phyloP scores from a whole-genome alignment of 1,284 basidiomycete species.

The Moesziomyces antarcticus region DNA sequence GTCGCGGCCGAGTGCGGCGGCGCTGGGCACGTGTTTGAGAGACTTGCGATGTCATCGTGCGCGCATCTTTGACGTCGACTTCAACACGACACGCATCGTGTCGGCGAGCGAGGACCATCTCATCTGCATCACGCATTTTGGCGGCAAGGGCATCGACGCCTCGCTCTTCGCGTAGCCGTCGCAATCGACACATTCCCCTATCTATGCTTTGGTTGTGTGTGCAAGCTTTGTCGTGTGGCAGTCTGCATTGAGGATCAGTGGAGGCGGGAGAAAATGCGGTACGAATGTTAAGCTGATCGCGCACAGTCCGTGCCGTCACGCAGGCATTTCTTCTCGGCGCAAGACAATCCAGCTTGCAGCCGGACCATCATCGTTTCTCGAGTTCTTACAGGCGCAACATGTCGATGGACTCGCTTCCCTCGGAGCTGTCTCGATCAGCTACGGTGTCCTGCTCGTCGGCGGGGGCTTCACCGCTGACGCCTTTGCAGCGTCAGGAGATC shows the following conservation, averaged over 20 bases:
- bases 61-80: conserved; percentile 51
- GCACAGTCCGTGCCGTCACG: not conserved
- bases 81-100: conserved; percentile 51
- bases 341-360: too few species aligned
- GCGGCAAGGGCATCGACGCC: conserved; percentile 35
- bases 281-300: not conserved
- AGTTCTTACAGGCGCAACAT: not conserved
- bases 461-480: not conserved
- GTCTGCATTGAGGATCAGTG: too few species aligned
- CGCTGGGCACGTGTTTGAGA: conserved; percentile 16
- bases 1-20: not conserved
- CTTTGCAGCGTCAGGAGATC: conserved; percentile 8
- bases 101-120: conserved; percentile 51
- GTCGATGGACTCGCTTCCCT: conserved; percentile 12
- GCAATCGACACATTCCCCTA: not conserved
- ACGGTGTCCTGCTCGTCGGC: not conserved
- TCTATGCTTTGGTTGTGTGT: not conserved
- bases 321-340: not conserved
- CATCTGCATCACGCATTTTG: conserved; percentile 52
- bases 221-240: too few species aligned
- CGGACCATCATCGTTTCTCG: not conserved
- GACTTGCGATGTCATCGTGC: conserved; percentile 31
- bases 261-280: not conserved
- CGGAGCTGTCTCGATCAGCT: not conserved
- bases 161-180: conserved; percentile 35